phyloP scores from a whole-genome alignment of 1,139 yeast species.

The Nakaseomyces delphensis region DNA sequence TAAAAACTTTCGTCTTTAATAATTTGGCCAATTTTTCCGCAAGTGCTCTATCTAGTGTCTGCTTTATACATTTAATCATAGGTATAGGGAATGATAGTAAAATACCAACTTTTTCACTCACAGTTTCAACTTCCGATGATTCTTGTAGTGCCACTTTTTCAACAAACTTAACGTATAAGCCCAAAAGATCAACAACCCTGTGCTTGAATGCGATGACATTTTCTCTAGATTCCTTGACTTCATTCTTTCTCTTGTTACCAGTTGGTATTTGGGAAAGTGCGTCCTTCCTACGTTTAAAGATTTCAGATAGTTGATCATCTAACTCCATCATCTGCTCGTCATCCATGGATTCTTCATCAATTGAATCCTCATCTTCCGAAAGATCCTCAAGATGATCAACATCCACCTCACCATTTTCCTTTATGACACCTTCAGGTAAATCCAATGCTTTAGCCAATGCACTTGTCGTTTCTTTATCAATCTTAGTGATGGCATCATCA shows the following conservation, averaged over 20 bases:
- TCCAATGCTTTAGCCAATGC: conserved; percentile 77
- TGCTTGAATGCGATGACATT: conserved; percentile 73
- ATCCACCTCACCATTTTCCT: conserved; percentile 43
- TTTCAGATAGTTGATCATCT: conserved; percentile 74
- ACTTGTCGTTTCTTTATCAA: conserved; percentile 49
- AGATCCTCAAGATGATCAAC: conserved; percentile 41
- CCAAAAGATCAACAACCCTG: conserved; percentile 69
- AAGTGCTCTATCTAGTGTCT: conserved; percentile 59
- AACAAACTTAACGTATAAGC: conserved; percentile 42
- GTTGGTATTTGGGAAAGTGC: conserved; percentile 45
- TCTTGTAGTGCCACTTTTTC: conserved; percentile 19
- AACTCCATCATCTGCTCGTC: conserved; percentile 97
- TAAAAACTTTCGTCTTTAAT: conserved; percentile 56
- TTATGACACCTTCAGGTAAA: conserved; percentile 42
- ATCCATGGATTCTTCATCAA: conserved; percentile 63
- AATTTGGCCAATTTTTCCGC: conserved; percentile 71
- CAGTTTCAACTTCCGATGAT: conserved; percentile 3
- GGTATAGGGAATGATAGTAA: conserved; percentile 48
- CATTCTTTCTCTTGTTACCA: conserved; percentile 62
- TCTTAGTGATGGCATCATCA: conserved; percentile 52
- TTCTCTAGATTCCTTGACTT: conserved; percentile 67
- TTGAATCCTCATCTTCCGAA: conserved; percentile 46
- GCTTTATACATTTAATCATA: conserved; percentile 48
- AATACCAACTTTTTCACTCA: conserved; percentile 9
- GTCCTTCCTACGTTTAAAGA: conserved; percentile 72